Conservation (phyloP, 192 early-diverging fungal species). For the Backusella mclennaniae region DNA sequence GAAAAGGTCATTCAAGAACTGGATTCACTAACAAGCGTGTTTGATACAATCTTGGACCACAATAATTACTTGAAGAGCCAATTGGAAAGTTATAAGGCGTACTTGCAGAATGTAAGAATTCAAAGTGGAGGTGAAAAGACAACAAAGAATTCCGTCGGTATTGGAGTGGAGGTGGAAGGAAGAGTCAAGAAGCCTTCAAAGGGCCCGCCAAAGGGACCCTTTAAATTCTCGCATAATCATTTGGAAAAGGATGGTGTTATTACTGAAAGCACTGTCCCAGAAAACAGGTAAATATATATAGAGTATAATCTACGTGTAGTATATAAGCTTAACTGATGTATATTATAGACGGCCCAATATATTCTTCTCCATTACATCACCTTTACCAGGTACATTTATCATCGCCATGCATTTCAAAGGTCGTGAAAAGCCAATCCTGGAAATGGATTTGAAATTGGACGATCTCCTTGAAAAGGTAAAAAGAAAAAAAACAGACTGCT, state of each 20-base stretch:
- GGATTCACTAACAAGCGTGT: conserved; percentile 74
- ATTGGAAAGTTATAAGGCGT: conserved; percentile 93
- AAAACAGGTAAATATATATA: conserved; percentile 60
- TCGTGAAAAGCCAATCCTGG: conserved; percentile 87
- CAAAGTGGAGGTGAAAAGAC: conserved; percentile 47
- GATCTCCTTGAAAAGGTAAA: conserved; percentile 76
- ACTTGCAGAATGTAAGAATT: conserved; percentile 90
- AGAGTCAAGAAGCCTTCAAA: conserved; percentile 45
- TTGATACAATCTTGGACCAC: conserved; percentile 91
- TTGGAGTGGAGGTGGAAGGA: conserved; percentile 60
- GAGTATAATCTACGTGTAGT: neutral
- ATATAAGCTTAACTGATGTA: neutral
- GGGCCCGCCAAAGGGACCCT: conserved; percentile 51
- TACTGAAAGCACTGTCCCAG: conserved; percentile 87
- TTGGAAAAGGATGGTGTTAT: conserved; percentile 94
- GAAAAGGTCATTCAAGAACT: conserved; percentile 88
- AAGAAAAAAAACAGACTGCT: neutral
- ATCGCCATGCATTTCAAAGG: conserved; percentile 88
- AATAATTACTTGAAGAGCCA: conserved; percentile 90
- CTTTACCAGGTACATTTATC: conserved; percentile 85
- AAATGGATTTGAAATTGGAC: conserved; percentile 94
- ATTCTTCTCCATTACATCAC: conserved; percentile 87
- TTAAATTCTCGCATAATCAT: conserved; percentile 80
- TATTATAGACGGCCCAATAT: conserved; percentile 70
- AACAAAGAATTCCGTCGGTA: conserved; percentile 53